These are phyloP conservation scores for Cucumis melo DNA, from an alignment of 306 rosid species.

Conservation along the genomic window DNA sequence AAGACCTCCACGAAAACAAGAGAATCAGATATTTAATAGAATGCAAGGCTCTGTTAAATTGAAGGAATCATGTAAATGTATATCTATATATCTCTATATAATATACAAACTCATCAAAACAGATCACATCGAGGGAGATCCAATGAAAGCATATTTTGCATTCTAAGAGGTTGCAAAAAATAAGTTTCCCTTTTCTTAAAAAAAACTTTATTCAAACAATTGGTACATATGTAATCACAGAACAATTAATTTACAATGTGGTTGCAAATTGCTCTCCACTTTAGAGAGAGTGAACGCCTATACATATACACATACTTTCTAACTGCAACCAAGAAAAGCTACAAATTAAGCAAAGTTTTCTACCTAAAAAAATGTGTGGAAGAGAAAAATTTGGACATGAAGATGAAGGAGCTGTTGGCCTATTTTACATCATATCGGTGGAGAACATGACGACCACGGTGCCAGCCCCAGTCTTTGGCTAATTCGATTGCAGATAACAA, in stretches of 20 bases:
- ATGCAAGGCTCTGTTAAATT: background rate
- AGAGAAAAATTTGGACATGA: background rate
- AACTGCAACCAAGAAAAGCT: background rate
- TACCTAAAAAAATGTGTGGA: too few relatives aligned
- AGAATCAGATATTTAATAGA: too few relatives aligned
- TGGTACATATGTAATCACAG: background rate
- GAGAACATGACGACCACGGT: slow-evolving; percentile 50
- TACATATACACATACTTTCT: background rate
- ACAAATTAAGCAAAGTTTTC: background rate
- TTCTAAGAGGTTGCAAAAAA: background rate
- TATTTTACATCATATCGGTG: slow-evolving; percentile 48
- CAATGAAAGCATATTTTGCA: background rate
- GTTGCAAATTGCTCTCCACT: background rate
- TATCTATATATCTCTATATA: too few relatives aligned
- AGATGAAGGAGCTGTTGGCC: background rate
- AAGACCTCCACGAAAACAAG: too few relatives aligned
- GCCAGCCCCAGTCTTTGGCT: slow-evolving; percentile 62
- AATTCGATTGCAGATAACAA: slow-evolving; percentile 40
- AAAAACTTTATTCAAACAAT: background rate
- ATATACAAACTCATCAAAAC: background rate
- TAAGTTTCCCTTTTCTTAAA: background rate
- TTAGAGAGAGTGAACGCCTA: background rate
- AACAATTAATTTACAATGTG: background rate
- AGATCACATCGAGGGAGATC: background rate
- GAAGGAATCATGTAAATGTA: background rate